phyloP scores from a whole-genome alignment of 2,329 filamentous ascomycete species.

The Zymoseptoria ardabiliae region DNA sequence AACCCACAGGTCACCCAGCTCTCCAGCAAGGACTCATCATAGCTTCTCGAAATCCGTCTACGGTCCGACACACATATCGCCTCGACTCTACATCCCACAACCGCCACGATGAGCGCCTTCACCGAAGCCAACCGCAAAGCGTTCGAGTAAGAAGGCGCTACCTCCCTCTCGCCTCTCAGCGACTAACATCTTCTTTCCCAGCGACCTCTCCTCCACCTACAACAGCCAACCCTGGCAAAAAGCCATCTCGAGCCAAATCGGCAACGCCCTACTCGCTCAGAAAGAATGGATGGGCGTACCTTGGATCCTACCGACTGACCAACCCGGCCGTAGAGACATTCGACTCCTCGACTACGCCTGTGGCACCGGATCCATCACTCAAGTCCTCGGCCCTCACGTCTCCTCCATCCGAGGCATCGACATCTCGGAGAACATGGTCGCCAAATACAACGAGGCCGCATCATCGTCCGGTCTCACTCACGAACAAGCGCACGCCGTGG shows the following conservation, averaged over 20 bases:
- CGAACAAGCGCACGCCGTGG: slow-evolving; percentile 23
- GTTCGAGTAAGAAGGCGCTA: slow-evolving; percentile 23
- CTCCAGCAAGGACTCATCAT: not conserved
- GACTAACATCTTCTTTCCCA: slow-evolving; percentile 8
- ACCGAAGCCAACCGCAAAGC: slow-evolving; percentile 30
- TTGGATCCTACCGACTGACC: slow-evolving; percentile 14
- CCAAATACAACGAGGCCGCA: slow-evolving; percentile 25
- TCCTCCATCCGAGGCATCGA: slow-evolving; percentile 28
- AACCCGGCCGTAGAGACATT: slow-evolving; percentile 10
- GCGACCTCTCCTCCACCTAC: slow-evolving; percentile 27
- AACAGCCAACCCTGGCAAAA: slow-evolving; percentile 28
- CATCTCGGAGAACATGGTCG: slow-evolving; percentile 27
- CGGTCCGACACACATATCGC: no score
- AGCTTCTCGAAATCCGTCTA: not conserved
- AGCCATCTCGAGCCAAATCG: slow-evolving; percentile 23
- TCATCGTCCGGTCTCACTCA: slow-evolving; percentile 15
- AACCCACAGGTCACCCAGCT: no score
- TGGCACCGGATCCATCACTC: slow-evolving; percentile 29
- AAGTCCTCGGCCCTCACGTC: slow-evolving; percentile 25
- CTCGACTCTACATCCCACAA: not conserved
- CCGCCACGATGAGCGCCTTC: slow-evolving; percentile 25
- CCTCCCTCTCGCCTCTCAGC: not conserved
- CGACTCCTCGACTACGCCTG: slow-evolving; percentile 30
- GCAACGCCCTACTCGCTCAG: slow-evolving; percentile 21
- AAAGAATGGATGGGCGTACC: slow-evolving; percentile 25